Percentiles rank a stretch among this genome's conserved stretches.
These are phyloP conservation scores for Sugiyamaella smithiae DNA, from an alignment of 805 yeast genomes.

Conservation along the genomic window DNA sequence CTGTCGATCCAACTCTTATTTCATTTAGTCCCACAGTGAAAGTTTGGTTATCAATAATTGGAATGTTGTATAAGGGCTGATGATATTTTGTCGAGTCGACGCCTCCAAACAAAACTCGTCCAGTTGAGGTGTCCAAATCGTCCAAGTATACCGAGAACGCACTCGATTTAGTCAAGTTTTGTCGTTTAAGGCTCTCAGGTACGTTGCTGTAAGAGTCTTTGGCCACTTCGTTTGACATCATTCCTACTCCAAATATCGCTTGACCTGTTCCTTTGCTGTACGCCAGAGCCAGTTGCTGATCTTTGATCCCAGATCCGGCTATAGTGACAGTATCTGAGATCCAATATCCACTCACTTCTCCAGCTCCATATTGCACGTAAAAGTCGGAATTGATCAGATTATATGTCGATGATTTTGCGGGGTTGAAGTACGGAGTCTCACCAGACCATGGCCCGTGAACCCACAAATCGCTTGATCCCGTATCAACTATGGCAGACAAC, in stretches of 20 bases:
- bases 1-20: slow-evolving; percentile 17
- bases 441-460: slow-evolving; percentile 18
- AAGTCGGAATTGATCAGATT: slow-evolving; percentile 80
- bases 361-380: slow-evolving; percentile 88
- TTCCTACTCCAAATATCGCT: slow-evolving; percentile 38
- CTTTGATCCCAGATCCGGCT: slow-evolving; percentile 67
- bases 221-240: slow-evolving; percentile 32
- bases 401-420: slow-evolving; percentile 47
- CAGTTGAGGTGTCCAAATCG: slow-evolving; percentile 32
- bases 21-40: slow-evolving; percentile 17
- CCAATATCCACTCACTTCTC: slow-evolving; percentile 77
- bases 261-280: slow-evolving; percentile 13
- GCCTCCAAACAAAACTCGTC: slow-evolving; percentile 46
- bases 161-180: slow-evolving; percentile 40
- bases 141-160: slow-evolving; percentile 49
- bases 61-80: slow-evolving; percentile 39
- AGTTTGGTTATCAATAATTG: slow-evolving; percentile 27
- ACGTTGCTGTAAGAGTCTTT: slow-evolving; percentile 52
- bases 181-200: slow-evolving; percentile 55
- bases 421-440: slow-evolving; percentile 10
- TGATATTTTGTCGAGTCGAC: slow-evolving; percentile 42
- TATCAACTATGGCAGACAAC: slow-evolving; percentile 57
- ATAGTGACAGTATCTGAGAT: slow-evolving; percentile 68
- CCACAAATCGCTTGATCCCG: slow-evolving; percentile 75
- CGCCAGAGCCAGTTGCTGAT: slow-evolving; percentile 54